These are phyloP conservation scores for Beta vulgaris DNA, from an alignment of 148 eudicot species.

Conservation along the genomic window DNA sequence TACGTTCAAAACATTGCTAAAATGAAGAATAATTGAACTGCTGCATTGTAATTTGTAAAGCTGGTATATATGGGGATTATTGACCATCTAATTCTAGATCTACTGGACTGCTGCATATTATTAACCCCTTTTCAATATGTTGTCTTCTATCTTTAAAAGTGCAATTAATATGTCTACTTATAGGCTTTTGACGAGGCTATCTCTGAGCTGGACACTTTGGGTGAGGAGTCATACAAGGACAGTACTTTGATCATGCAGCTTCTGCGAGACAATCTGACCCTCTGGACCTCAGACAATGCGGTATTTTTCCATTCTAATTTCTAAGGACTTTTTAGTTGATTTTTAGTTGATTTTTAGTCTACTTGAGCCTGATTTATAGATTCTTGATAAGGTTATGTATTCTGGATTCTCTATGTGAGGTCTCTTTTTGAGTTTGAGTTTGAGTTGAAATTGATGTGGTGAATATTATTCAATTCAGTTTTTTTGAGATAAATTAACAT, in stretches of 20 bases:
- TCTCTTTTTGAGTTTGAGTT: background rate
- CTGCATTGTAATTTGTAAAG: too few species aligned
- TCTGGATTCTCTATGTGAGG: background rate
- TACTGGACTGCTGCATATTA: too few species aligned
- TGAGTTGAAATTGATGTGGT: background rate
- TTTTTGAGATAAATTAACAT: background rate
- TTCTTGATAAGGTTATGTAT: background rate
- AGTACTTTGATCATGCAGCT: constrained; percentile 88
- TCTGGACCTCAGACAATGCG: constrained; percentile 77
- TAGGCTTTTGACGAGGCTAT: constrained; percentile 80
- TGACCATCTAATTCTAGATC: too few species aligned
- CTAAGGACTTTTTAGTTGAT: background rate
- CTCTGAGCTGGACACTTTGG: constrained; percentile 74
- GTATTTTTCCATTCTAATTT: constrained; percentile 32
- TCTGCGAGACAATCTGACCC: constrained; percentile 71
- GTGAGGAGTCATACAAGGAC: constrained; percentile 81
- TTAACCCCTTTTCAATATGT: too few species aligned
- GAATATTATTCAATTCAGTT: too few species aligned
- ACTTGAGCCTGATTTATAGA: background rate
- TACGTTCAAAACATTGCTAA: background rate
- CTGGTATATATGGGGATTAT: too few species aligned
- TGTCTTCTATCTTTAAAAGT: background rate
- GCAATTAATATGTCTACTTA: background rate
- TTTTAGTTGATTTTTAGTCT: background rate
- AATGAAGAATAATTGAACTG: background rate